These are phyloP conservation scores for Basidiobolus meristosporus DNA, from an alignment of 371 early-diverging fungal genomes.

Conservation along the genomic window DNA sequence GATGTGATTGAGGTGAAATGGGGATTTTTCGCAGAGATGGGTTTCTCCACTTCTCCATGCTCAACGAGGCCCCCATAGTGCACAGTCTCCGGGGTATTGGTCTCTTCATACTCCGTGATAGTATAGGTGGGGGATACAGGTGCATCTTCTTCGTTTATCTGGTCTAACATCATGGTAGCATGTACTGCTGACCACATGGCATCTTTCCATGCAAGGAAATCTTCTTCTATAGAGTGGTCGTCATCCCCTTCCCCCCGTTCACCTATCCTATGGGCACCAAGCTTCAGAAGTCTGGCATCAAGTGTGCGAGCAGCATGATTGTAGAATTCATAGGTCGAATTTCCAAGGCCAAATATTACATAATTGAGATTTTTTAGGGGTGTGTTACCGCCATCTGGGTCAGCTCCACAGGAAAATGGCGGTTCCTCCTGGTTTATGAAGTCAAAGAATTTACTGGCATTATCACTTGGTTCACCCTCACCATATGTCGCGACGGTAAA, in stretches of 20 bases:
- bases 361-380: constrained; percentile 46
- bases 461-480: constrained; percentile 89
- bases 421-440: no score
- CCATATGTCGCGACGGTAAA: constrained; percentile 84
- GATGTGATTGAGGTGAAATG: constrained; percentile 74
- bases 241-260: constrained; percentile 91
- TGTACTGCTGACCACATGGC: constrained; percentile 59
- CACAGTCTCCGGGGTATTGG: no score
- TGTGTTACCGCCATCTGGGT: no score
- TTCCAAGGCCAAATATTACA: constrained; percentile 88
- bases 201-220: constrained; percentile 86
- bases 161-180: constrained; percentile 39
- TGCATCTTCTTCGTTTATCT: no score
- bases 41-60: no score
- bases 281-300: constrained; percentile 29
- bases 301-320: constrained; percentile 58
- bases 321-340: constrained; percentile 92
- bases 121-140: no score
- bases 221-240: constrained; percentile 85
- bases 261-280: constrained; percentile 63
- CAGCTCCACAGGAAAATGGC: no score
- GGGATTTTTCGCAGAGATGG: no score
- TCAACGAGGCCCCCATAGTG: no score
- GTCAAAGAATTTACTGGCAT: constrained; percentile 73
- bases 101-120: no score